A percentile compares a stretch with the other conserved stretches of the same genome.
Evolutionary conservation across 1,139 yeast species (phyloP).

Genomic region (Ogataea hybrid): DNA sequence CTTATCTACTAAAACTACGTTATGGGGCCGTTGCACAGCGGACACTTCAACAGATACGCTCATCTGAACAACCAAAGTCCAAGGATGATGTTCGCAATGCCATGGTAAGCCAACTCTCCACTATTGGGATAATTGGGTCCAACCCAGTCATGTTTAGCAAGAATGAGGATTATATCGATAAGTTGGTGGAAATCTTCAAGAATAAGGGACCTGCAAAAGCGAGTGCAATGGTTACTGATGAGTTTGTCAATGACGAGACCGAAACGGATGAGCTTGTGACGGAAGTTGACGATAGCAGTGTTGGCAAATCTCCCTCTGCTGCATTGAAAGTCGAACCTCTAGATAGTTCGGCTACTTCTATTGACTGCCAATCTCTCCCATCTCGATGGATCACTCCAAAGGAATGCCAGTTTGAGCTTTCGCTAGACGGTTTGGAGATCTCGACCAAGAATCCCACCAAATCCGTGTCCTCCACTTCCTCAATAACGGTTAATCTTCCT

Average conservation of each 20-base stretch:
- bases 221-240: constrained; percentile 2
- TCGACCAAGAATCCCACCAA: constrained; percentile 30
- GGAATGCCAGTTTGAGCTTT: constrained; percentile 32
- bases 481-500: constrained; percentile 11
- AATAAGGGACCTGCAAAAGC: background rate
- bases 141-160: constrained; percentile 20
- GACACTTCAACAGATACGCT: constrained; percentile 5
- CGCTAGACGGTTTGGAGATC: constrained; percentile 35
- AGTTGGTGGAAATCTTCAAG: constrained; percentile 15
- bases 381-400: constrained; percentile 35
- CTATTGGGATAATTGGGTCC: constrained; percentile 25
- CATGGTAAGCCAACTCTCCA: constrained; percentile 17
- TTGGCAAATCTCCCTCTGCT: constrained; percentile 1
- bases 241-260: constrained; percentile 15
- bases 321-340: background rate
- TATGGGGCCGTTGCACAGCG: constrained; percentile 19
- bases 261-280: constrained; percentile 1
- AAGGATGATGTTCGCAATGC: constrained; percentile 15
- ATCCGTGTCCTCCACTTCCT: constrained; percentile 24
- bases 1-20: constrained; percentile 21
- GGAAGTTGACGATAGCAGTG: constrained; percentile 1
- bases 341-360: background rate
- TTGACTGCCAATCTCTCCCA: constrained; percentile 26
- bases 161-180: constrained; percentile 23
- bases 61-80: constrained; percentile 14